Evolutionary conservation across 148 eudicot genomes (phyloP).

Genomic region (Mesembryanthemum crystallinum): DNA sequence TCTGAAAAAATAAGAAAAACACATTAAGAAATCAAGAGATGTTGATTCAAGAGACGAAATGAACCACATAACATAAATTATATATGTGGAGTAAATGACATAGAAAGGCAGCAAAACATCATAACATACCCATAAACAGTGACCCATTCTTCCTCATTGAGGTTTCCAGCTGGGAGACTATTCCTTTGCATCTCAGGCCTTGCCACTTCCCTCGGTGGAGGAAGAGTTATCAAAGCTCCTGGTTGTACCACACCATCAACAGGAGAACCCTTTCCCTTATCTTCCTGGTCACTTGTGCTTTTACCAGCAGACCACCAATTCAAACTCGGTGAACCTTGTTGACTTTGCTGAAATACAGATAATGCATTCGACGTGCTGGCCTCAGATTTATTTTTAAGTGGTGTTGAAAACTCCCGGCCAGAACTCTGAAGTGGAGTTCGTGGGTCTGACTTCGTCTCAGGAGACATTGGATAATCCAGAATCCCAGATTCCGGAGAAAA

Average conservation of each 20-base stretch:
- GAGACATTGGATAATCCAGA: constrained; percentile 66
- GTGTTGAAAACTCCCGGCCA: constrained; percentile 49
- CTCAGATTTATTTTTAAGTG: constrained; percentile 53
- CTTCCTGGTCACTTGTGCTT: constrained; percentile 61
- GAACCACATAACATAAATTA: neutral
- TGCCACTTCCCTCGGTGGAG: constrained; percentile 89
- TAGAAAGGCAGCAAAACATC: constrained; percentile 2
- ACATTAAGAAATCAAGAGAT: neutral
- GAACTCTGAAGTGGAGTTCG: constrained; percentile 48
- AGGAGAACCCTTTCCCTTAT: constrained; percentile 85
- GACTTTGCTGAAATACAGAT: constrained; percentile 46
- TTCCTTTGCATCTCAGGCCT: constrained; percentile 79
- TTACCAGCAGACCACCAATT: constrained; percentile 81
- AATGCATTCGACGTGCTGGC: constrained; percentile 63
- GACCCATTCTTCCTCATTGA: constrained; percentile 96
- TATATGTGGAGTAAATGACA: neutral
- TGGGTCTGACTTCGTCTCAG: constrained; percentile 69
- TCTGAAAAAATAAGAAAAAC: constrained; percentile 42
- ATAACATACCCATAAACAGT: constrained; percentile 83
- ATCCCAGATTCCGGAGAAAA: constrained; percentile 78
- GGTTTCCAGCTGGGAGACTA: constrained; percentile 52
- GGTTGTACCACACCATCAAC: constrained; percentile 90
- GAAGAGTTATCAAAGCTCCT: constrained; percentile 74
- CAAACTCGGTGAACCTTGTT: constrained; percentile 52
- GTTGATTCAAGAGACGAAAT: neutral